phyloP scores from a whole-genome alignment of 352 stramenopile species.

The Blastocystis sp. region DNA sequence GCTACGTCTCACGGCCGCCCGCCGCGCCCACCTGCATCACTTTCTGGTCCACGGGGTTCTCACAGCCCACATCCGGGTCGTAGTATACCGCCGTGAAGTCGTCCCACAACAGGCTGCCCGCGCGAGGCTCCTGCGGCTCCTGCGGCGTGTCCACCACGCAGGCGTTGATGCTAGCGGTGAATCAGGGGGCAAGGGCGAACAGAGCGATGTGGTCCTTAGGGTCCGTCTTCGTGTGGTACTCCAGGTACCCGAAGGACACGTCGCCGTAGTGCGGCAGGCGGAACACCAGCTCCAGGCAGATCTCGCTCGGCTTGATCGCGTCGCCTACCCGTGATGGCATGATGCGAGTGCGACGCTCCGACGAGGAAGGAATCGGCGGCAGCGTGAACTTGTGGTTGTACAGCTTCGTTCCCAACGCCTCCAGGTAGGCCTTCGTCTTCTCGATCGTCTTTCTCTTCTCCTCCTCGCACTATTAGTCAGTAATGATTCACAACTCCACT shows the following conservation, averaged over 20 bases:
- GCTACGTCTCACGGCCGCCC: background rate
- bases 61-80: slow-evolving; percentile 19
- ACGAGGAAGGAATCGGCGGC: slow-evolving; percentile 4
- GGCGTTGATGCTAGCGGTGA: slow-evolving; percentile 24
- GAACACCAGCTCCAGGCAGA: slow-evolving; percentile 63
- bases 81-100: slow-evolving; percentile 33
- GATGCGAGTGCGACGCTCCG: background rate
- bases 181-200: background rate
- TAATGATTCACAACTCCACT: background rate
- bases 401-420: slow-evolving; percentile 57
- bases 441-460: slow-evolving; percentile 7
- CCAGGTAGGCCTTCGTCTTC: slow-evolving; percentile 24
- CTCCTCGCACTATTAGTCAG: slow-evolving; percentile 7
- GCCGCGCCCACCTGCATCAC: slow-evolving; percentile 15
- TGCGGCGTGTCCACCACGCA: slow-evolving; percentile 4
- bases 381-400: slow-evolving; percentile 65
- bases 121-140: background rate
- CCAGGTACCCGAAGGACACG: slow-evolving; percentile 16
- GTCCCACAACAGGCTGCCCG: background rate
- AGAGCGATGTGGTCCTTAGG: slow-evolving; percentile 41
- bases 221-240: slow-evolving; percentile 18
- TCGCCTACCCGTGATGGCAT: background rate
- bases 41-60: slow-evolving; percentile 44
- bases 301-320: slow-evolving; percentile 25
- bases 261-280: background rate